Evolutionary conservation across 106 monocot genomes (phyloP), one percentile per base, ranked within the genome.

Genomic region (Ottelia alismoides): DNA sequence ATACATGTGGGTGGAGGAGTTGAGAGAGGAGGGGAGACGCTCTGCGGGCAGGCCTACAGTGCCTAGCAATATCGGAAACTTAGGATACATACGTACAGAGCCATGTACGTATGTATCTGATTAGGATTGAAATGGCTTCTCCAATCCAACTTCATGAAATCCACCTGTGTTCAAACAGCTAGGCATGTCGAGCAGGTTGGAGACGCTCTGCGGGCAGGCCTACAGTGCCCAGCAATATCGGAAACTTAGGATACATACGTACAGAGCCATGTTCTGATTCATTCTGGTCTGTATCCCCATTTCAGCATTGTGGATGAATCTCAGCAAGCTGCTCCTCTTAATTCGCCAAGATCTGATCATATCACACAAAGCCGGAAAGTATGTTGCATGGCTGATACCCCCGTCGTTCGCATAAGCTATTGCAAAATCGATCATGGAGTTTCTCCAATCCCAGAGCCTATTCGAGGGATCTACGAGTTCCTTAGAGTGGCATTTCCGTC

Each of bases 171-270:
- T n/a, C n/a, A n/a, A n/a, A 51, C 75, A 85, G 85, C 20, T 71
- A 57, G 85, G 85, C 49, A 77, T 85, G 85, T 79, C 80, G 53
- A 62, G 76, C 51, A 80, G 74, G 40, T 51, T 85, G 49, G 85
- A 85, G 24, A 85, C n/a, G n/a, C n/a, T n/a, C n/a, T n/a, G n/a
- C n/a, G n/a, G n/a, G n/a, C n/a, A n/a, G n/a, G n/a, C n/a, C n/a
- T n/a, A n/a, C n/a, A n/a, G n/a, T n/a, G n/a, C n/a, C n/a, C n/a
- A n/a, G n/a, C n/a, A n/a, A n/a, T 85, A 85, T 57, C 45, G 71
- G 14, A 80, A 65, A 30, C 30, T 85, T 16, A 77, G 69, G 61
- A 53, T 66, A 0, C 67, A 85, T 19, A 77, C 60, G 21, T 80
- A 80, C 31, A 64, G 76, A 49, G 85, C 85, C 27, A 85, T 85